Base-by-base conservation (phyloP, 352 stramenopile genomes). In the Blastocystis sp. region DNA sequence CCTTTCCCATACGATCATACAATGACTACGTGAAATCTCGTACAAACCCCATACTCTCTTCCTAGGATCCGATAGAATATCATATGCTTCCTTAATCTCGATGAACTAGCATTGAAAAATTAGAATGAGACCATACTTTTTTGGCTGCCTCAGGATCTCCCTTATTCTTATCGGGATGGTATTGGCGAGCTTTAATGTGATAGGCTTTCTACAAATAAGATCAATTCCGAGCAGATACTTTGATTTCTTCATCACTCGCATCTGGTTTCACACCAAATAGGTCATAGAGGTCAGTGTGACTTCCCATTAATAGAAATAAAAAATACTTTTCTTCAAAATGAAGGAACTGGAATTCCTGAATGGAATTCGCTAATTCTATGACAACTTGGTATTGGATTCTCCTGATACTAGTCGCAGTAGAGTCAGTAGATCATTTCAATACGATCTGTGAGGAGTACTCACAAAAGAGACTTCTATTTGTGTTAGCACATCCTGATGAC, bases 401-500 rank as follows among this genome's bases (percentile, higher is more conserved):
- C 29, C 29, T 34, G 29, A 34, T 34, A 34, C 29, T 34, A 34
- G 29, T 34, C 29, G 29, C 29, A 34, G 29, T 34, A 34, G 29
- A 34, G 29, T 34, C 29, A 34, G 29, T 34, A 1, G 29, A 34
- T 34, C 29, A 34, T 34, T 1, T 34, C 29, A 34, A 34, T 34
- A 34, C 29, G 0, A 34, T 34, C 29, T 34, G 29, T 34, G 1
- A 34, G 29, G 29, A 34, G 29, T 34, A 34, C 29, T 34, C 29
- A 1, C 29, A 34, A 34, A 76, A 76, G 15, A 18, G 18, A 76
- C 29, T 39, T 26, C 29, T 91, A 2, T 45, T 97, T n/a, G 93
- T 97, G 76, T 94, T 94, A 0, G 93, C 94, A n/a, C 94, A 97
- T 90, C 94, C 94, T 41, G 94, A 97, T 87, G 94, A 97, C 90